phyloP scores from a whole-genome alignment of 306 rosid genomes.

The barrel medic (Medicago truncatula) region MtrunA17r5.0-ANR NC_053045.1:50570501-50571000 shows the following conservation, averaged over 20 bases:
- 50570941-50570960: constrained; percentile 67
- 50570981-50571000: constrained; percentile 37
- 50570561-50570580: constrained; percentile 13
- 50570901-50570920: constrained; percentile 87
- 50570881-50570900: constrained; percentile 94
- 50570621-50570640: not conserved
- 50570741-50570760: constrained; percentile 28
- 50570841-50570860: constrained; percentile 31
- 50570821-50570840: constrained; percentile 7
- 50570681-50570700: constrained; percentile 29
- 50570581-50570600: constrained; percentile 15
- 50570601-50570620: not conserved
- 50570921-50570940: constrained; percentile 90
- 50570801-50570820: not conserved
- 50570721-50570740: constrained; percentile 26
- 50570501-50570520: constrained; percentile 13
- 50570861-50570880: constrained; percentile 45
- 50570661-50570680: constrained; percentile 15
- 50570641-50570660: constrained; percentile 23
- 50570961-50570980: constrained; percentile 30
- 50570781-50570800: constrained; percentile 4
- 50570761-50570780: constrained; percentile 15
- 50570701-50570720: constrained; percentile 10
- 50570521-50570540: constrained; percentile 24
- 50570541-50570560: constrained; percentile 21